Evolutionary conservation across 192 early-diverging fungal genomes (phyloP).

Genomic region (Pilobolus umbonatus): DNA sequence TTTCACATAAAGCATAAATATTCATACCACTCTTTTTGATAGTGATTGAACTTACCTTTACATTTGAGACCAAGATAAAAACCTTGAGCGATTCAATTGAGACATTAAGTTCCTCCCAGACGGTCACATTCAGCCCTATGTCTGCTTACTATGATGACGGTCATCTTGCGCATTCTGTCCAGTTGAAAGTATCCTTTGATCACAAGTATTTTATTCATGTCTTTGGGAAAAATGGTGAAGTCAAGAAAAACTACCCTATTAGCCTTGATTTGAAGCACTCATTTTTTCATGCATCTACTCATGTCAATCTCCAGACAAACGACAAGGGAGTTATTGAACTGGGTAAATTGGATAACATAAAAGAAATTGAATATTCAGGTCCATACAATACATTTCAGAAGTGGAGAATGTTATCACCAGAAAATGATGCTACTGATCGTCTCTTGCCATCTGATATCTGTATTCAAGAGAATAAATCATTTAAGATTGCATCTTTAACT

Average conservation of each 20-base stretch:
- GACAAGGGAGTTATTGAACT: conserved; percentile 35
- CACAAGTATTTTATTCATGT: conserved; percentile 32
- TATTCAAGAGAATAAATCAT: conserved; percentile 10
- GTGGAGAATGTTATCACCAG: conserved; percentile 4
- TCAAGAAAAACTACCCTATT: conserved; percentile 14
- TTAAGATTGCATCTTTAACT: conserved; percentile 16
- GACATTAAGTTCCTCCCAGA: not conserved
- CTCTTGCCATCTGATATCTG: conserved; percentile 16
- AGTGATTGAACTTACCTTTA: conserved; percentile 16
- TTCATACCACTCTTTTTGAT: not conserved
- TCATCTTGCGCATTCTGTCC: no score
- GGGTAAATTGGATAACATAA: conserved; percentile 23
- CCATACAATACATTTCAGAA: not conserved
- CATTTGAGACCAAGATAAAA: conserved; percentile 33
- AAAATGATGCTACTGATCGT: not conserved
- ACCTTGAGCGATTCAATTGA: conserved; percentile 10
- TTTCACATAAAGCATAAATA: not conserved
- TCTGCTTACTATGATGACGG: no score
- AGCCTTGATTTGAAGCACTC: conserved; percentile 28
- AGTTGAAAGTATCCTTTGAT: not conserved
- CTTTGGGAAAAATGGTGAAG: conserved; percentile 42
- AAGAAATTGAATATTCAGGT: not conserved
- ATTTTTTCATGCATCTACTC: not conserved
- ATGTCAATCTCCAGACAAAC: conserved; percentile 26
- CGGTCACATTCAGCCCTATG: not conserved